These are phyloP conservation scores for Aureobasidium sp. DNA, from an alignment of 2,329 filamentous ascomycete species.

Conservation along the genomic window DNA sequence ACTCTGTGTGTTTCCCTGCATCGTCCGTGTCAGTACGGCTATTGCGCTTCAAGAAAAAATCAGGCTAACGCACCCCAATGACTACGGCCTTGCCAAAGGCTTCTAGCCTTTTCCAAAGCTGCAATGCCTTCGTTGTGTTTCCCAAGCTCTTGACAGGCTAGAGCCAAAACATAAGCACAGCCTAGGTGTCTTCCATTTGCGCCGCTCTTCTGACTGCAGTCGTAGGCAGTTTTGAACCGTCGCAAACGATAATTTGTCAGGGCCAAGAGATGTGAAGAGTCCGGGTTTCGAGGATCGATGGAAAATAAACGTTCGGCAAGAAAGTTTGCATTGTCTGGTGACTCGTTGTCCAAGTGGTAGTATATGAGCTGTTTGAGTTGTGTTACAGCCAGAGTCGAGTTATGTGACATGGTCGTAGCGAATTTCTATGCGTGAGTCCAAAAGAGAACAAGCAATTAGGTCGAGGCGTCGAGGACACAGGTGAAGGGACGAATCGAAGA, in stretches of 20 bases:
- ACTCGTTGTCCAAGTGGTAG: constrained; percentile 80
- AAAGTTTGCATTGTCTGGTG: constrained; percentile 85
- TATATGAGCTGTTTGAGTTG: constrained; percentile 59
- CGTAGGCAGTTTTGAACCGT: constrained; percentile 77
- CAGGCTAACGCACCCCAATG: constrained; percentile 40
- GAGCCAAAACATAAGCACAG: constrained; percentile 85
- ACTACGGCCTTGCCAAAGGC: constrained; percentile 66
- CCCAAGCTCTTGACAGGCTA: constrained; percentile 73
- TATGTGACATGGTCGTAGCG: constrained; percentile 42
- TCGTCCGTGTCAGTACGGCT: background rate
- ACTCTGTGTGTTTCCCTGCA: constrained; percentile 63
- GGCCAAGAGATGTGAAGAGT: constrained; percentile 74
- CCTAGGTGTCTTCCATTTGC: constrained; percentile 68
- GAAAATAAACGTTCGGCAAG: constrained; percentile 79
- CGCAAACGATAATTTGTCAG: constrained; percentile 78
- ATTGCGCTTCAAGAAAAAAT: background rate
- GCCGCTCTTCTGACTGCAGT: constrained; percentile 64
- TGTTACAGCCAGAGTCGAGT: constrained; percentile 44
- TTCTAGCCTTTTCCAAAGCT: constrained; percentile 72
- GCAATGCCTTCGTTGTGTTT: constrained; percentile 71
- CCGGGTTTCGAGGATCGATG: constrained; percentile 70
- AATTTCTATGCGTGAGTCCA: background rate
- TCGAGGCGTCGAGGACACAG: background rate
- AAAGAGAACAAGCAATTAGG: background rate
- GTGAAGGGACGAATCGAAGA: background rate